Conservation (phyloP, 345 rosid species). For the Aegle marmelos region DNA sequence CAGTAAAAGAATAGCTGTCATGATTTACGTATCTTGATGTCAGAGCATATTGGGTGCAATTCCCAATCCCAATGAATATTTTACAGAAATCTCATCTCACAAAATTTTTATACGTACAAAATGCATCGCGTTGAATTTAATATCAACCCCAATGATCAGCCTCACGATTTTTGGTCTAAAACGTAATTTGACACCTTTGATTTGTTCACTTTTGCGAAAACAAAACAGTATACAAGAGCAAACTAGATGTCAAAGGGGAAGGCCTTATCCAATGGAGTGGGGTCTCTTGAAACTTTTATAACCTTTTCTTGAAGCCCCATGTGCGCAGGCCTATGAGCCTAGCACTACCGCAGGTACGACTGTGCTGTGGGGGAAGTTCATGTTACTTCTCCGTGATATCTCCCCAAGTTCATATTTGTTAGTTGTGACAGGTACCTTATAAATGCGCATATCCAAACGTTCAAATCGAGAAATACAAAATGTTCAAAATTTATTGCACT, state of each 20-base stretch:
- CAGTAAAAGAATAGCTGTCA: too few relatives aligned
- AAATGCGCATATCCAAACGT: background rate
- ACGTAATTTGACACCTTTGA: too few relatives aligned
- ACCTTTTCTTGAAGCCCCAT: constrained; percentile 16
- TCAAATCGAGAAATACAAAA: background rate
- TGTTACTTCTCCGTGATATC: background rate
- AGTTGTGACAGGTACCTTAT: constrained; percentile 15
- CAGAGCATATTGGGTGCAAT: too few relatives aligned
- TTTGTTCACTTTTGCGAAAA: background rate
- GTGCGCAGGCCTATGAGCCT: constrained; percentile 4
- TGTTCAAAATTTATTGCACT: background rate
- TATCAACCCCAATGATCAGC: too few relatives aligned
- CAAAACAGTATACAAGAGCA: background rate
- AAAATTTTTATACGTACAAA: too few relatives aligned
- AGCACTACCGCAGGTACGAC: constrained; percentile 6
- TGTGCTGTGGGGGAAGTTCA: background rate
- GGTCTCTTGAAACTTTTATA: background rate
- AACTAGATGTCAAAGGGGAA: background rate
- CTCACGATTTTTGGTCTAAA: too few relatives aligned
- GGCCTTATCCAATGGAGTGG: constrained; percentile 18
- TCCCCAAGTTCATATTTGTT: background rate
- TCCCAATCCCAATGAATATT: too few relatives aligned
- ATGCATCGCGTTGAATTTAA: too few relatives aligned
- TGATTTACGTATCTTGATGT: too few relatives aligned
- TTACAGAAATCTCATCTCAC: too few relatives aligned